Evolutionary conservation across 106 monocot species (phyloP), one percentile per base, ranked within the genome.

Genomic region (Cymbidium sinense): DNA sequence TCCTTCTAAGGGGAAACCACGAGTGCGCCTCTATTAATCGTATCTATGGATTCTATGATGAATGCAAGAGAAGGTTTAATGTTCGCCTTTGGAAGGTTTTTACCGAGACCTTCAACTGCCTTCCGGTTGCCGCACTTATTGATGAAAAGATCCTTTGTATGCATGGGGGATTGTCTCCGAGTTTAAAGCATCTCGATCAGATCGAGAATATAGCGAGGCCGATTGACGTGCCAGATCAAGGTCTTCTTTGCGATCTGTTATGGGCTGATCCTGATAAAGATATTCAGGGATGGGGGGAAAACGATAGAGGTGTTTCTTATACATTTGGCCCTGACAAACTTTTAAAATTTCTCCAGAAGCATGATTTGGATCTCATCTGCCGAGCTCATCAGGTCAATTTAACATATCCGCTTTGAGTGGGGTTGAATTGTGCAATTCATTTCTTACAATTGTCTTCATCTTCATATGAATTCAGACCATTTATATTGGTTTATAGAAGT

Each of bases 21-120:
- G n/a, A n/a, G n/a, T n/a, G n/a, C n/a, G n/a, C n/a, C n/a, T n/a
- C n/a, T 41, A 86, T 86, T 74, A 86, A 86, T 76, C 58, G 86
- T 41, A 86, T 86, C 62, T 86, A 86, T 80, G 86, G 86, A 31
- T 86, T 86, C 76, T 86, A 86, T 77, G 86, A 86, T 77, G 86
- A 86, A 83, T 86, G 86, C 33, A 86, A 86, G 50, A 82, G 86
- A 30, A 82, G 86, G 28, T 86, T 86, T 51, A 86, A 86, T 77
- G 86, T 86, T 19, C 80, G 86, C 27, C 80, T 86, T 33, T 86
- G 86, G 86, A 86, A 80, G 72, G 75, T 83, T 27, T 86, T 86
- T 79, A 86, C 86, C 39, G 86, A 86, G 30, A 83, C 82, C 71
- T 86, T 86, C 36, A 86, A 86, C 73, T 86, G 86, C 52, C 77